Base-by-base conservation (phyloP, 768 basidiomycete species). In the Phaeolepiota aurea region DNA sequence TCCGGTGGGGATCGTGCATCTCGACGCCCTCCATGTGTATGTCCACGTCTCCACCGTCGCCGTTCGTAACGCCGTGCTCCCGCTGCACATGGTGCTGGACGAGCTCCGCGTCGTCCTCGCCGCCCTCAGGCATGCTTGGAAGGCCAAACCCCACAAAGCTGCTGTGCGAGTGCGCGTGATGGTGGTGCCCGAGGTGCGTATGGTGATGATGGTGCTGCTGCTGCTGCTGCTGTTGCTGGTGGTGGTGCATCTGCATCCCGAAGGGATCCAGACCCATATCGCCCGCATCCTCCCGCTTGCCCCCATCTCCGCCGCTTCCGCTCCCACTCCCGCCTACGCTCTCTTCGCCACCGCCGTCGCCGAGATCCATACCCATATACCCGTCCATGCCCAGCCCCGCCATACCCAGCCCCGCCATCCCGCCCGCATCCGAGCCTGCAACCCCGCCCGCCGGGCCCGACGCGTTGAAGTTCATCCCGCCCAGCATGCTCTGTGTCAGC, bases 51-150 rank as follows among this genome's bases (percentile, higher is more conserved):
- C 25, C 25, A 7, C 7, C 7, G 7, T 7, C 25, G 25, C n/a
- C 25, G 25, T 28, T n/a, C 7, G 25, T n/a, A 7, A 7, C 25
- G 7, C 25, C 25, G n/a, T 28, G 25, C 7, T n/a, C 25, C 7
- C n/a, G 7, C 7, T 28, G 25, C n/a, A 7, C 25, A 28, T 7
- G 7, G n/a, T 28, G 25, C 25, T n/a, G 7, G 7, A 28, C 25
- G 9, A 14, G 7, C 7, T 35, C 33, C n/a, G 33, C 33, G 16
- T 35, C 33, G 9, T 39, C 20, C 25, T 52, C 49, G 18, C 36
- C 50, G 44, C 50, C 59, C 31, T 55, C 53, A 9, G 59, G 59
- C 58, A 61, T 62, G 23, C 50, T 57, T 16, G 60, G 59, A 33
- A 61, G 40, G 44, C 52, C 46, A 12, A 48, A 45, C 19, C 54